A percentile compares a stretch with the other conserved stretches of the same genome.
phyloP scores from a whole-genome alignment of 2,329 filamentous ascomycete genomes.

The Davidsoniella australis region DNA sequence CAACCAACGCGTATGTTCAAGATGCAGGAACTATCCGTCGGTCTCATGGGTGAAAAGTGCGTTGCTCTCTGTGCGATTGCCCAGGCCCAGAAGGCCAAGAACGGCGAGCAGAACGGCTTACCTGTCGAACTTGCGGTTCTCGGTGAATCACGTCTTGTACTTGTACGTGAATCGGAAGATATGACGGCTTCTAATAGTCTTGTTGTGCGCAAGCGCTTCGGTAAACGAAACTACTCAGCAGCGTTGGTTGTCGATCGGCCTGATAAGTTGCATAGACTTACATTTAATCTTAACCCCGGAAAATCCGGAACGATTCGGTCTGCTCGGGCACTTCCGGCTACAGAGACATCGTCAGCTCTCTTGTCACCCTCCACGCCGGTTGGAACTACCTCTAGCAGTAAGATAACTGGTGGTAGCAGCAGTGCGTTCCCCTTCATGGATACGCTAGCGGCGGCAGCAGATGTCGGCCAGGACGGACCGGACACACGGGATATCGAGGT shows the following conservation, averaged over 20 bases:
- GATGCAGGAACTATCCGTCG: conserved; percentile 33
- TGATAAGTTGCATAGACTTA: conserved; percentile 22
- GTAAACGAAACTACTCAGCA: conserved; percentile 21
- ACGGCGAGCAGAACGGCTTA: conserved; percentile 23
- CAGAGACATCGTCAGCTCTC: conserved; percentile 17
- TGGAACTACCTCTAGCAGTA: not conserved
- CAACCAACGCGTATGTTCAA: conserved; percentile 39
- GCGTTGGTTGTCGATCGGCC: conserved; percentile 38
- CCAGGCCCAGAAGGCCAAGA: conserved; percentile 17
- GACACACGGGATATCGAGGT: conserved; percentile 34
- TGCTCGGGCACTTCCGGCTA: conserved; percentile 15
- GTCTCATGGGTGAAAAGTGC: conserved; percentile 40
- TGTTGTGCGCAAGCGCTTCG: conserved; percentile 18
- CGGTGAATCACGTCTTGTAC: conserved; percentile 37
- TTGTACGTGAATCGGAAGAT: conserved; percentile 36
- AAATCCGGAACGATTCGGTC: conserved; percentile 23
- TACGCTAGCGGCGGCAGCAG: conserved; percentile 35
- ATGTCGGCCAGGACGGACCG: conserved; percentile 26
- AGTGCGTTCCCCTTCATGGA: conserved; percentile 26
- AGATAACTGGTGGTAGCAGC: not conserved
- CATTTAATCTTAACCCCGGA: conserved; percentile 34
- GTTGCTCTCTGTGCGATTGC: conserved; percentile 32
- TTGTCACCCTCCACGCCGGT: not conserved
- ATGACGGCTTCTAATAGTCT: conserved; percentile 23
- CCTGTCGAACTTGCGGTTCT: conserved; percentile 36